Percentiles rank a stretch among this genome's conserved stretches.
Evolutionary conservation across 768 basidiomycete species (phyloP).

Genomic region (Xerocomellus amylosporus): DNA sequence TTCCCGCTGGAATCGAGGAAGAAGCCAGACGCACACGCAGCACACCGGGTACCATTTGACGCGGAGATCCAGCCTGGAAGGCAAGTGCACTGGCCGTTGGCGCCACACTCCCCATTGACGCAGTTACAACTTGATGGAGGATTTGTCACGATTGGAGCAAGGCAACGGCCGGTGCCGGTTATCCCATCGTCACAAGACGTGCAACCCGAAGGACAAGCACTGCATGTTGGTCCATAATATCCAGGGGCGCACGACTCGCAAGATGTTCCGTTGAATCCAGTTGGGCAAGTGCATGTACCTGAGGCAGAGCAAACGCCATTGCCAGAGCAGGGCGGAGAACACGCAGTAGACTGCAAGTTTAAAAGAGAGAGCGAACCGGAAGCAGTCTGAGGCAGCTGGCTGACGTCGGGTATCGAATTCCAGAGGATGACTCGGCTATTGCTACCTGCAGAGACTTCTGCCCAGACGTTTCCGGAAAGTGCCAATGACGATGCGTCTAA

Average conservation of each 20-base stretch:
- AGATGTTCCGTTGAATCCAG: slow-evolving; percentile 72
- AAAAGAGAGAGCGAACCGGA: slow-evolving; percentile 56
- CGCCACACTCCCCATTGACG: slow-evolving; percentile 71
- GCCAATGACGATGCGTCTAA: slow-evolving; percentile 60
- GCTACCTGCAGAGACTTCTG: slow-evolving; percentile 54
- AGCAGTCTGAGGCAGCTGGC: slow-evolving; percentile 57
- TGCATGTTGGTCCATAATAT: slow-evolving; percentile 73
- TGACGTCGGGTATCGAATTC: slow-evolving; percentile 74
- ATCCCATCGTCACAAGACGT: slow-evolving; percentile 75
- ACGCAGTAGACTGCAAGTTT: slow-evolving; percentile 69
- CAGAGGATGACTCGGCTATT: slow-evolving; percentile 67
- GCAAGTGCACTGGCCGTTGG: slow-evolving; percentile 70
- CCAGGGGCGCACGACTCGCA: slow-evolving; percentile 77
- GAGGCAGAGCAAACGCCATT: slow-evolving; percentile 68
- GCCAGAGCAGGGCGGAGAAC: slow-evolving; percentile 73
- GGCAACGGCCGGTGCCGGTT: slow-evolving; percentile 72
- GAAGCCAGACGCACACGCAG: slow-evolving; percentile 71
- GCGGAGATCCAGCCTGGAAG: slow-evolving; percentile 73
- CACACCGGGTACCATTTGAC: slow-evolving; percentile 72
- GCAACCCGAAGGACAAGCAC: slow-evolving; percentile 69
- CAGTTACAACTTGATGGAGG: slow-evolving; percentile 74
- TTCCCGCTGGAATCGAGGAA: slow-evolving; percentile 68
- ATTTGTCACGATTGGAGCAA: slow-evolving; percentile 47
- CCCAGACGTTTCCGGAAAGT: slow-evolving; percentile 69
- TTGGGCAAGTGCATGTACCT: slow-evolving; percentile 68